phyloP scores from a whole-genome alignment of 495 filamentous ascomycete species.

The Polyplosphaeria fusca region DNA sequence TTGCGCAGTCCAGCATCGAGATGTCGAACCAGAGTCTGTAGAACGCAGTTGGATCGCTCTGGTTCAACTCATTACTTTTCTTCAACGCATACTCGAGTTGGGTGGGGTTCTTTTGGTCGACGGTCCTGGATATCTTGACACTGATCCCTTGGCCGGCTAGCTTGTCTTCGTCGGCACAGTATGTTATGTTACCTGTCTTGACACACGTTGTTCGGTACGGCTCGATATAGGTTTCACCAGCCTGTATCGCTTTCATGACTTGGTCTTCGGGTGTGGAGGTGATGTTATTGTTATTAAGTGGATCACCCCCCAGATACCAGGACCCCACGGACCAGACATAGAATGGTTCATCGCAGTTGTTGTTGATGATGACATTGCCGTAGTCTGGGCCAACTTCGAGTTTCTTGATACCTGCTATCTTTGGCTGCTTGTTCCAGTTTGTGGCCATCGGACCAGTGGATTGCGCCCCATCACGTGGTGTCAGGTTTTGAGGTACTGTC shows the following conservation, averaged over 20 bases:
- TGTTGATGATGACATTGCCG: conserved; percentile 7
- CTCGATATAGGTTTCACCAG: background rate
- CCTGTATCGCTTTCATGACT: background rate
- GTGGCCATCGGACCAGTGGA: too few species aligned
- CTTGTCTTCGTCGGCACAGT: background rate
- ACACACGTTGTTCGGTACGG: background rate
- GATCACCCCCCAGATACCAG: background rate
- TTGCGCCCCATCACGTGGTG: too few species aligned
- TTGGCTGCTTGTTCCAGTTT: too few species aligned
- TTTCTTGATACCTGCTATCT: too few species aligned
- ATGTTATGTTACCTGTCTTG: background rate
- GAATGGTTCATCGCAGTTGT: background rate
- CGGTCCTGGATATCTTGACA: conserved; percentile 3
- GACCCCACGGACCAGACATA: conserved; percentile 2
- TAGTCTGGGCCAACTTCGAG: background rate
- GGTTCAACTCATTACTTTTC: background rate
- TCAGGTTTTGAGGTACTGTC: too few species aligned
- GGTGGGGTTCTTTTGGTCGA: background rate
- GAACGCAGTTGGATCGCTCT: background rate
- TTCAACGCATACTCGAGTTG: conserved; percentile 10
- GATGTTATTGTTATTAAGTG: background rate
- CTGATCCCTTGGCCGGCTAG: conserved; percentile 8
- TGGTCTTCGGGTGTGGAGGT: background rate
- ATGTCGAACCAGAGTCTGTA: conserved; percentile 7
- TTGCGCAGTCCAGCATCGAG: background rate